Evolutionary conservation across 805 yeast species (phyloP), one percentile per base, ranked within the genome.

Genomic region (Ogataea henricii): DNA sequence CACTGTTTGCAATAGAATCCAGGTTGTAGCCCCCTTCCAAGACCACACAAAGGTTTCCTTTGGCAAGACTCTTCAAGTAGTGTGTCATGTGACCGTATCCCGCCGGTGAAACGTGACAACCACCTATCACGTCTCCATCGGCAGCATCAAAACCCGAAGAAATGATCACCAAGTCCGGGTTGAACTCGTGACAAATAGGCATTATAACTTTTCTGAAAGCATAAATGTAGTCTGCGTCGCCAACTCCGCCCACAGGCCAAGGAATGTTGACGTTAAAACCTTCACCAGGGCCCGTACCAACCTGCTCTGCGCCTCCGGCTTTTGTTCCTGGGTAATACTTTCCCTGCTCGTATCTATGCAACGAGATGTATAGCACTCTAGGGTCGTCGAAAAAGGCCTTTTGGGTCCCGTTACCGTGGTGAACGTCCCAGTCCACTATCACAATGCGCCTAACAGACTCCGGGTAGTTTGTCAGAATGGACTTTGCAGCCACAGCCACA

Each of bases 131-230:
- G 67, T 94, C 99, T 50, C 98, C 98, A 60, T 89, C 96, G 1
- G 99, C 99, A 17, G 99, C 99, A 70, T 94, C 99, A 59, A 94
- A 94, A 0, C 99, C 99, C 0, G 98, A 84, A 16, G 96, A 88
- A 26, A 94, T 83, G 29, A 94, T 89, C 4, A 91, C 92, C 54
- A 94, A 74, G 69, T 94, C 99, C 0, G 99, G 97, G 60, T 84
- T 83, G 60, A 85, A 94, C 65, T 94, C 99, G 48, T 82, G 69
- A 46, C 94, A 85, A 42, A 90, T 81, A 0, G 99, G 99, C 80
- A 94, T 79, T 10, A 94, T 79, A 14, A 92, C 83, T 59, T 82
- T 83, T 55, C 83, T 79, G 67, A 94, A 91, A 0, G 98, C 97
- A 66, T 91, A 87, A 40, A 92, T 76, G 67, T 94, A 94, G 68